A percentile compares a stretch with the other conserved stretches of the same genome.
Evolutionary conservation across 495 filamentous ascomycete genomes (phyloP).

Genomic region (Penicillium turbatum): DNA sequence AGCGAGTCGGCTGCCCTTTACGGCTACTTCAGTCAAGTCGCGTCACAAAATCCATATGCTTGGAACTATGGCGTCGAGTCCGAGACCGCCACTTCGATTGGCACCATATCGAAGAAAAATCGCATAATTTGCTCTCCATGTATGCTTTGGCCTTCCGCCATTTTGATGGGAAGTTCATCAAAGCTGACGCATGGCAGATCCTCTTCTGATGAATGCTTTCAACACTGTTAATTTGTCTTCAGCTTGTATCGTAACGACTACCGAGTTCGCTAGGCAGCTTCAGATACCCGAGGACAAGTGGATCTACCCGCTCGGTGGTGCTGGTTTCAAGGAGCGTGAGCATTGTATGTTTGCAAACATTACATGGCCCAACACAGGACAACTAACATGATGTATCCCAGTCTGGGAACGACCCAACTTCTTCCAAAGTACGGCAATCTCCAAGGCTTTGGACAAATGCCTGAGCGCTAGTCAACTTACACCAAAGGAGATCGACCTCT

Average conservation of each 20-base stretch:
- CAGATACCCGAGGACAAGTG: constrained; percentile 45
- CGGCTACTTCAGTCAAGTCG: constrained; percentile 45
- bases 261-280: constrained; percentile 44
- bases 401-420: constrained; percentile 54
- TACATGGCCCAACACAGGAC: not conserved
- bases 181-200: constrained; percentile 37
- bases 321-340: constrained; percentile 45
- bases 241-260: constrained; percentile 50
- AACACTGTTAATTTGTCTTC: constrained; percentile 54
- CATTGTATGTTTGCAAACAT: constrained; percentile 32
- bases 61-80: constrained; percentile 44
- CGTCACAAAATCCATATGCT: constrained; percentile 38
- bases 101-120: constrained; percentile 44
- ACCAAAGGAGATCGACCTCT: constrained; percentile 47
- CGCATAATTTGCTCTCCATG: constrained; percentile 54
- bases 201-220: constrained; percentile 59
- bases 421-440: constrained; percentile 46
- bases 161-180: not conserved
- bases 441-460: constrained; percentile 44
- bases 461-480: constrained; percentile 31
- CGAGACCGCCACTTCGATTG: constrained; percentile 37
- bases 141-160: constrained; percentile 10
- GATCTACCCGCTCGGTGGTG: constrained; percentile 55
- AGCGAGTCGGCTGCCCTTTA: constrained; percentile 46
- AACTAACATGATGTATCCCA: constrained; percentile 10